Percentiles rank a stretch among this genome's conserved stretches.
Conservation (phyloP, 345 rosid species). For the Gossypium rotundifolium region DNA sequence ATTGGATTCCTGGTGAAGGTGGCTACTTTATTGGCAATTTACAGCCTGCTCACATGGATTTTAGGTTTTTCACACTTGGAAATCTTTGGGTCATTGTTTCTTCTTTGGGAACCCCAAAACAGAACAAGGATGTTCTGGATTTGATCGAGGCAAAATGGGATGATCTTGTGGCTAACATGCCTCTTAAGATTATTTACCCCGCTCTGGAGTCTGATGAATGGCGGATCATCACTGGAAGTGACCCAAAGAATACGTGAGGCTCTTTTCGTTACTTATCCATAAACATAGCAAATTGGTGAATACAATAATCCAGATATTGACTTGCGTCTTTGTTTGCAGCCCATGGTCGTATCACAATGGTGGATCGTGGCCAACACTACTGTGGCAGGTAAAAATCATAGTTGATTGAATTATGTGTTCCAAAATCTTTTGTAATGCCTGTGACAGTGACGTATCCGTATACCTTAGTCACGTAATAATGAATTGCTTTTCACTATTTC, state of each 20-base stretch:
- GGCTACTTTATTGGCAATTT: constrained; percentile 90
- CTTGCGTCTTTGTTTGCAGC: constrained; percentile 34
- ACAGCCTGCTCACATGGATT: constrained; percentile 98
- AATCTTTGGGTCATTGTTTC: constrained; percentile 81
- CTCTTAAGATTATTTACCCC: constrained; percentile 89
- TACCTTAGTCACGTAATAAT: not conserved
- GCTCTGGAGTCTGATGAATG: constrained; percentile 87
- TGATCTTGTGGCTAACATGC: constrained; percentile 90
- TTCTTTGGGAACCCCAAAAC: constrained; percentile 62
- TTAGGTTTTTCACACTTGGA: constrained; percentile 93
- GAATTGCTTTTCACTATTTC: constrained; percentile 13
- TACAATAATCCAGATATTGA: constrained; percentile 2
- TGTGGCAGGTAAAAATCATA: constrained; percentile 71
- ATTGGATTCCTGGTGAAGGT: constrained; percentile 84
- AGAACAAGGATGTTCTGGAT: constrained; percentile 71
- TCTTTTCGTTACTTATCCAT: not conserved
- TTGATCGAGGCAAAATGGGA: constrained; percentile 85
- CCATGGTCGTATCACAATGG: constrained; percentile 98
- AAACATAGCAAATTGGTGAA: not conserved
- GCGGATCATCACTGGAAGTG: constrained; percentile 92
- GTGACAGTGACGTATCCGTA: not conserved
- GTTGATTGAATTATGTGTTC: not conserved
- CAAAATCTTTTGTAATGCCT: not conserved
- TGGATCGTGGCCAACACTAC: constrained; percentile 97
- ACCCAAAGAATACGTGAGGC: constrained; percentile 97